Evolutionary conservation across 805 yeast species (phyloP).

Genomic region (Starmera amethionina): DNA sequence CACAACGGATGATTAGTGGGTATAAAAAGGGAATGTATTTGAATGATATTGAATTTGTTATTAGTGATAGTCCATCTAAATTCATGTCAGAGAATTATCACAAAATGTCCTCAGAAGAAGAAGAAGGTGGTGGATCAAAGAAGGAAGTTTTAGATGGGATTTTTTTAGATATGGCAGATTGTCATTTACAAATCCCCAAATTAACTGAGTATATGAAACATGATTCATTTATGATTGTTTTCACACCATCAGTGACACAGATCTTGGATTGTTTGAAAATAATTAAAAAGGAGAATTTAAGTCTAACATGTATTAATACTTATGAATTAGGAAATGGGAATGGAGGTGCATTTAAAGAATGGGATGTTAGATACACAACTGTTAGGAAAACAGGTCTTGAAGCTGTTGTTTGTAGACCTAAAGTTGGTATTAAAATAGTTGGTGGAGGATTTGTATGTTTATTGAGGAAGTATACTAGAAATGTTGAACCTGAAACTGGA

Average conservation of each 20-base stretch:
- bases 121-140: slow-evolving; percentile 8
- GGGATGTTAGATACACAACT: slow-evolving; percentile 35
- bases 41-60: slow-evolving; percentile 36
- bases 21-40: slow-evolving; percentile 34
- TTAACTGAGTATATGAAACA: slow-evolving; percentile 26
- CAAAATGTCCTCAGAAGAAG: slow-evolving; percentile 7
- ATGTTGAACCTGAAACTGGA: slow-evolving; percentile 2
- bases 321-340: slow-evolving; percentile 36
- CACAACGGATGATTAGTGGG: slow-evolving; percentile 26
- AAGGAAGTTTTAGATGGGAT: slow-evolving; percentile 30
- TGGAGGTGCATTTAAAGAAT: slow-evolving; percentile 41
- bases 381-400: slow-evolving; percentile 30
- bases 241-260: slow-evolving; percentile 41
- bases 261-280: slow-evolving; percentile 29
- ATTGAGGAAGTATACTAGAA: slow-evolving; percentile 24
- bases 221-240: slow-evolving; percentile 34
- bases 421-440: slow-evolving; percentile 34
- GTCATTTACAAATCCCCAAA: slow-evolving; percentile 23
- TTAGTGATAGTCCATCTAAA: slow-evolving; percentile 28
- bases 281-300: slow-evolving; percentile 22
- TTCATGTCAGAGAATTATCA: slow-evolving; percentile 25
- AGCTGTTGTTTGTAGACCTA: slow-evolving; percentile 39
- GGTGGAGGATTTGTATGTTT: slow-evolving; percentile 44
- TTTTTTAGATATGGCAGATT: slow-evolving; percentile 38
- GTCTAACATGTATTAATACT: slow-evolving; percentile 27